Conservation (phyloP, 768 basidiomycete species). For the Boletellus sp. region DNA sequence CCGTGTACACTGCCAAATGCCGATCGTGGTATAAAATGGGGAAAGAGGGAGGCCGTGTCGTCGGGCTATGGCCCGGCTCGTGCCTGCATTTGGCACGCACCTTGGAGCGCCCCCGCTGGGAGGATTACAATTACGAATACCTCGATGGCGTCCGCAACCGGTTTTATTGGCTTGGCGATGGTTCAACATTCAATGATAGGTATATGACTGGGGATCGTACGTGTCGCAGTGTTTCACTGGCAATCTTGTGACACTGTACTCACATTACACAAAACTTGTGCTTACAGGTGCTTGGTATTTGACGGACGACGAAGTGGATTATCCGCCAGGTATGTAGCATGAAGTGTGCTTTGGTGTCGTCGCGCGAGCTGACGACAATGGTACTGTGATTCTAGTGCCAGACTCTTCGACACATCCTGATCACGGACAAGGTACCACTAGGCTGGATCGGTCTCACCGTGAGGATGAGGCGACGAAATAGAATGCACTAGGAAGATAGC, state of each 20-base stretch:
- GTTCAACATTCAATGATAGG: constrained; percentile 53
- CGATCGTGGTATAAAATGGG: constrained; percentile 64
- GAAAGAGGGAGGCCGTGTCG: constrained; percentile 51
- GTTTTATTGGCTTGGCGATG: constrained; percentile 60
- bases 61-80: constrained; percentile 61
- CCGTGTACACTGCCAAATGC: constrained; percentile 56
- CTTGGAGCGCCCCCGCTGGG: constrained; percentile 57
- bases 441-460: no score
- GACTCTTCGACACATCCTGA: no score
- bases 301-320: constrained; percentile 11
- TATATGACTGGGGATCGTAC: constrained; percentile 34
- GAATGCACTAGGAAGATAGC: no score
- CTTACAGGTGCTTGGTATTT: constrained; percentile 14
- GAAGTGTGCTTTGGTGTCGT: no score
- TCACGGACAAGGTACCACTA: no score
- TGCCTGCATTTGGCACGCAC: constrained; percentile 47
- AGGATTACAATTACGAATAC: constrained; percentile 55
- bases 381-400: no score
- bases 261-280: not conserved
- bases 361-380: no score
- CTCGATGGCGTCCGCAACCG: constrained; percentile 43
- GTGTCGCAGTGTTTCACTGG: constrained; percentile 7
- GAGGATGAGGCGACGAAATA: no score
- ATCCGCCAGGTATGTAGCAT: constrained; percentile 9
- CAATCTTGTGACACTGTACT: not conserved